A percentile compares a stretch with the other conserved stretches of the same genome.
phyloP scores from a whole-genome alignment of 2,329 filamentous ascomycete species.

The Fusarium nodosum region DNA sequence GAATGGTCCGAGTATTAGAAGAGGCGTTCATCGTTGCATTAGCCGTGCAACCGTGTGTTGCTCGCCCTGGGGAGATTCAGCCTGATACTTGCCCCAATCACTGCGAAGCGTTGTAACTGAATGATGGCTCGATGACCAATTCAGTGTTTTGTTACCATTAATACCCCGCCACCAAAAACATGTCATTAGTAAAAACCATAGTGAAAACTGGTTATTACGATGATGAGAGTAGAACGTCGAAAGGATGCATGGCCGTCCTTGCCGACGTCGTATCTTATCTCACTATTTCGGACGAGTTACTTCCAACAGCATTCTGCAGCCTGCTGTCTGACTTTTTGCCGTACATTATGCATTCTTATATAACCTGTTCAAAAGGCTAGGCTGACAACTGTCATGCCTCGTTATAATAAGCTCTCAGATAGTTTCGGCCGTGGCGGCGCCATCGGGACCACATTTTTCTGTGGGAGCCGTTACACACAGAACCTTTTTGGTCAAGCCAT shows the following conservation, averaged over 20 bases:
- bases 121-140: not conserved
- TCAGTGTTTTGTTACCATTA: not conserved
- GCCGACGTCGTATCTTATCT: slow-evolving; percentile 18
- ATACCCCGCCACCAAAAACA: not conserved
- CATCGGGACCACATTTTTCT: not conserved
- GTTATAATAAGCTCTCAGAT: not conserved
- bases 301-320: slow-evolving; percentile 4
- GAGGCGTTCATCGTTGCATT: slow-evolving; percentile 14
- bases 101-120: not conserved
- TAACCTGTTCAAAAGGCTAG: not conserved
- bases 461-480: not conserved
- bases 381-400: not conserved
- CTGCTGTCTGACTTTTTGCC: slow-evolving; percentile 7
- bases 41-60: not conserved
- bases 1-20: not conserved
- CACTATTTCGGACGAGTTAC: not conserved
- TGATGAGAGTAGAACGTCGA: not conserved
- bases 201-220: not conserved
- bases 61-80: not conserved
- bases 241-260: not conserved
- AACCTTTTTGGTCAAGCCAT: not conserved
- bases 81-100: not conserved
- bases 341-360: slow-evolving; percentile 2
- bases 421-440: slow-evolving; percentile 11
- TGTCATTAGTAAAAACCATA: not conserved